A percentile compares a stretch with the other conserved stretches of the same genome.
These are phyloP conservation scores for Cicer chorassanicum DNA, from an alignment of 306 rosid species.

Conservation along the genomic window DNA sequence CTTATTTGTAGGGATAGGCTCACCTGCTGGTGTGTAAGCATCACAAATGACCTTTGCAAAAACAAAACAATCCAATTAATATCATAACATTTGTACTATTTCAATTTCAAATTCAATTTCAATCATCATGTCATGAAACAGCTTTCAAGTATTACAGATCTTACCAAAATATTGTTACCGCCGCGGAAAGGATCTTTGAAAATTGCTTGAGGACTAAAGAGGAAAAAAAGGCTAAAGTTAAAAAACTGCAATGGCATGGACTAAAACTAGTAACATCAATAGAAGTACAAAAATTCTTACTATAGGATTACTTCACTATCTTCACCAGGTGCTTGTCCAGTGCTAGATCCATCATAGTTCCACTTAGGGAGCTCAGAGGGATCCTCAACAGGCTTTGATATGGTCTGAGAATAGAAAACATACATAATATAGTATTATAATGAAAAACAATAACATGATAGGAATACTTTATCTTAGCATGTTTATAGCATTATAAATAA, in stretches of 20 bases:
- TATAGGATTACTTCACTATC: slow-evolving; percentile 99
- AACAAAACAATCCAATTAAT: slow-evolving; percentile 42
- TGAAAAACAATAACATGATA: slow-evolving; percentile 8
- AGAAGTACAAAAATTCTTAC: slow-evolving; percentile 63
- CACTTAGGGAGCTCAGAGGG: slow-evolving; percentile 99
- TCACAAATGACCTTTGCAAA: slow-evolving; percentile 83
- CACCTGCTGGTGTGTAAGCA: slow-evolving; percentile 86
- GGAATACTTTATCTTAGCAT: slow-evolving; percentile 18
- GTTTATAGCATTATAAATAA: slow-evolving; percentile 33
- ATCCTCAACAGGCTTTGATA: slow-evolving; percentile 85
- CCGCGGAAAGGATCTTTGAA: slow-evolving; percentile 98
- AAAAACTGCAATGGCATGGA: slow-evolving; percentile 33
- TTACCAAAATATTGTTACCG: slow-evolving; percentile 95
- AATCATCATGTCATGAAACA: slow-evolving; percentile 33
- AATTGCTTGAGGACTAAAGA: slow-evolving; percentile 88
- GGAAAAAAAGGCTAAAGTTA: slow-evolving; percentile 37
- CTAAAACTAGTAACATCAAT: slow-evolving; percentile 12
- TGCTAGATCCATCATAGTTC: slow-evolving; percentile 99
- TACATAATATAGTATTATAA: slow-evolving; percentile 32
- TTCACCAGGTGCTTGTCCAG: slow-evolving; percentile 98
- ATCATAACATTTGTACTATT: slow-evolving; percentile 32
- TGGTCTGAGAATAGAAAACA: slow-evolving; percentile 61
- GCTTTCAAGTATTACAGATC: slow-evolving; percentile 42
- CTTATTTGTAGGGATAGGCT: slow-evolving; percentile 97
- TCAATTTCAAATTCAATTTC: slow-evolving; percentile 26